Evolutionary conservation across 176 grass and related monocot species (phyloP).

Genomic region (Paspalum notatum): DNA sequence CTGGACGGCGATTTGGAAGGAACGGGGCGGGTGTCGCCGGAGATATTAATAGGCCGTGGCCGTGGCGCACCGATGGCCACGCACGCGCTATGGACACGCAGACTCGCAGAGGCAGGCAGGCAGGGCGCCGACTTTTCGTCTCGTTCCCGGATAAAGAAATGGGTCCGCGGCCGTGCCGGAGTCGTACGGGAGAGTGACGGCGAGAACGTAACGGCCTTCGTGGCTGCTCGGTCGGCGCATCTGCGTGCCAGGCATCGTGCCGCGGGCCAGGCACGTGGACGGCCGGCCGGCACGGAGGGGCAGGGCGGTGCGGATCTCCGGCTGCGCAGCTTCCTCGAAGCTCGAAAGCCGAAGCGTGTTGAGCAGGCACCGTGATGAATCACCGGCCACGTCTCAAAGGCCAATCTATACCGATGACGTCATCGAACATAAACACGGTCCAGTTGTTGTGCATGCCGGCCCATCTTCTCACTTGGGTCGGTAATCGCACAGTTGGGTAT

Average conservation of each 20-base stretch:
- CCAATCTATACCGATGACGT: background rate
- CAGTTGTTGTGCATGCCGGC: too few relatives aligned
- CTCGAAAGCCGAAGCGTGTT: background rate
- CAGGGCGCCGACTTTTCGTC: constrained; percentile 16
- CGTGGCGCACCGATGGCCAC: background rate
- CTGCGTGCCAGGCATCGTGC: constrained; percentile 4
- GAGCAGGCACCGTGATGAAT: background rate
- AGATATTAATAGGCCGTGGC: constrained; percentile 13
- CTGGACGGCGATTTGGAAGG: too few relatives aligned
- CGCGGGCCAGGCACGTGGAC: background rate
- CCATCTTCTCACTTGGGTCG: too few relatives aligned
- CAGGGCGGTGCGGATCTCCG: background rate
- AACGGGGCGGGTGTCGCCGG: too few relatives aligned
- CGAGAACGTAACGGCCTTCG: background rate
- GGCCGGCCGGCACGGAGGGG: background rate
- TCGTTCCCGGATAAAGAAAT: constrained; percentile 27
- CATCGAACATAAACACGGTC: too few relatives aligned
- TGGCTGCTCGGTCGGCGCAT: constrained; percentile 11
- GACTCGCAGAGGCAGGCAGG: too few relatives aligned
- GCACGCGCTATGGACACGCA: constrained; percentile 35
- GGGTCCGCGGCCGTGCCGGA: background rate
- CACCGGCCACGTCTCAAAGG: constrained; percentile 16
- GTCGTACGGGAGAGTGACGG: background rate
- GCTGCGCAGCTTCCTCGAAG: background rate
- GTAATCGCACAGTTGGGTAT: background rate